These are phyloP conservation scores for Stemphylium lycopersici DNA, from an alignment of 2,329 filamentous ascomycete genomes.

Conservation along the genomic window DNA sequence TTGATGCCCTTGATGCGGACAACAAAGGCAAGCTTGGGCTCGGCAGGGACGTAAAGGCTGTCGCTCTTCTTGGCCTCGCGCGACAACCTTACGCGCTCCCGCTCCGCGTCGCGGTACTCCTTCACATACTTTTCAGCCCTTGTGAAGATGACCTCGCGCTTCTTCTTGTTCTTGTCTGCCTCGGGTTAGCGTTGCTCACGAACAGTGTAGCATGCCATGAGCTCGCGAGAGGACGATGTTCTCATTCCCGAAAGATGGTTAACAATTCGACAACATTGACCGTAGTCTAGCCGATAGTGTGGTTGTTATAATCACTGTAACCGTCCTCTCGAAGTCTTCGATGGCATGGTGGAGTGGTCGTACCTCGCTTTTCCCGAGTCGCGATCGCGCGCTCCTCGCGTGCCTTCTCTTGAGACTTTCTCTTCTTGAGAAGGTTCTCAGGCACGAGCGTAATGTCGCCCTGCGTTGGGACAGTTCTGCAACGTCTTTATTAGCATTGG, in stretches of 20 bases:
- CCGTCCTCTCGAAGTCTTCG: conserved; percentile 30
- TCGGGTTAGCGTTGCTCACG: conserved; percentile 43
- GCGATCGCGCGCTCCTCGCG: conserved; percentile 84
- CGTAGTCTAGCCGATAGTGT: conserved; percentile 86
- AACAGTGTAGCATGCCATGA: conserved; percentile 21
- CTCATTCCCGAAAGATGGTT: conserved; percentile 99
- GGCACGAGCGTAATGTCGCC: conserved; percentile 91
- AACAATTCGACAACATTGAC: conserved; percentile 98
- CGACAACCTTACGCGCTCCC: conserved; percentile 93
- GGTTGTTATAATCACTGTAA: conserved; percentile 85
- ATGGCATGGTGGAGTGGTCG: conserved; percentile 51
- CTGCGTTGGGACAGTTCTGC: conserved; percentile 87
- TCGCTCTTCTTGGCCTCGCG: conserved; percentile 91
- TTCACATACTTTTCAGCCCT: conserved; percentile 99
- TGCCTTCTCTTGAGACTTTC: conserved; percentile 99
- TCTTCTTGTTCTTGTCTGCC: conserved; percentile 92
- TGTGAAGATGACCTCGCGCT: conserved; percentile 99
- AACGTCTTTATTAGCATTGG: conserved; percentile 23
- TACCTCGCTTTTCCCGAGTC: conserved; percentile 88
- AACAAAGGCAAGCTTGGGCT: conserved; percentile 96
- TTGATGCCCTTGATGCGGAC: conserved; percentile 99
- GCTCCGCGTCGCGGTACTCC: conserved; percentile 98
- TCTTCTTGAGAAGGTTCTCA: conserved; percentile 99
- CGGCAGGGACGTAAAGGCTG: conserved; percentile 90
- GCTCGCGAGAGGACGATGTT: conserved; percentile 35